phyloP scores from a whole-genome alignment of 495 filamentous ascomycete species.

The Entonaema liquescens region DNA sequence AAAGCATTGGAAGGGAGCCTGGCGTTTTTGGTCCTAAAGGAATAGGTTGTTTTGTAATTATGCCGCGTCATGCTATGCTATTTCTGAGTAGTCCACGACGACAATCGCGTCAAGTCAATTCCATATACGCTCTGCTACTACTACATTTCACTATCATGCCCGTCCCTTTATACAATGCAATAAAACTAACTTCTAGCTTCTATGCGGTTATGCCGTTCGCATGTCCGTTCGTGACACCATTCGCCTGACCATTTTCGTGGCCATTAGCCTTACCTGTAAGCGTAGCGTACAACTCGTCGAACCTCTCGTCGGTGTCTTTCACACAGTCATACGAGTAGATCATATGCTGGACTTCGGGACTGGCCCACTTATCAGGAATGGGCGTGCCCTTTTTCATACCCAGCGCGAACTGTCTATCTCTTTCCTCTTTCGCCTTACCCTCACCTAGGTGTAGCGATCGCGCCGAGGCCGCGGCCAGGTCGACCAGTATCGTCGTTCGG shows the following conservation, averaged over 20 bases:
- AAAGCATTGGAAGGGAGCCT: not conserved
- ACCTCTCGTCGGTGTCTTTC: conserved; percentile 66
- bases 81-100: conserved; percentile 1
- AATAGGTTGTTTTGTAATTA: conserved; percentile 26
- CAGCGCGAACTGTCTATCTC: conserved; percentile 74
- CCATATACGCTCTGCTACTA: conserved; percentile 14
- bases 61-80: conserved; percentile 3
- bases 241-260: conserved; percentile 11
- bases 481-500: conserved; percentile 73
- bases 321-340: conserved; percentile 78
- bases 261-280: conserved; percentile 29
- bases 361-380: conserved; percentile 83
- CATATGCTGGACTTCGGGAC: conserved; percentile 76
- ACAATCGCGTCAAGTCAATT: conserved; percentile 16
- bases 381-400: conserved; percentile 63
- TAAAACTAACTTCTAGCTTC: conserved; percentile 3
- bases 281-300: conserved; percentile 64
- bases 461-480: conserved; percentile 72
- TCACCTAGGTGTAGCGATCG: conserved; percentile 76
- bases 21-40: conserved; percentile 29
- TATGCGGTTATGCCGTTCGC: conserved; percentile 23
- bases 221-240: conserved; percentile 20
- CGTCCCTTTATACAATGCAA: conserved; percentile 18
- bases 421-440: conserved; percentile 76
- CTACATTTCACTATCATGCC: conserved; percentile 21